Conservation (phyloP, 192 early-diverging fungal species). For the Coemansia sp. region DNA sequence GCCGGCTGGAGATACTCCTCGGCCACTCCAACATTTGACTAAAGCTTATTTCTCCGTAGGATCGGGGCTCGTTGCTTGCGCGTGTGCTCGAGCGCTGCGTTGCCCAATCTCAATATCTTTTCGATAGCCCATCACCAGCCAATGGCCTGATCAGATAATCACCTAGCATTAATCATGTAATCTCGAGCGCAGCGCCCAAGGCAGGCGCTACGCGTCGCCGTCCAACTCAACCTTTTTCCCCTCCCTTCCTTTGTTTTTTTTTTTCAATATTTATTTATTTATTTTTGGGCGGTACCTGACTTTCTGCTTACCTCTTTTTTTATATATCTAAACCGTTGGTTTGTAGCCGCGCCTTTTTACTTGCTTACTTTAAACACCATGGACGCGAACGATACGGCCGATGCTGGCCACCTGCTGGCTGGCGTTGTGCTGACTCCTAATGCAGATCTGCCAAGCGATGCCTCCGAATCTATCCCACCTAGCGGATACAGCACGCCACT, state of each 20-base stretch:
- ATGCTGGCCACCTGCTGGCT: background rate
- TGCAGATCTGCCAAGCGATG: slow-evolving; percentile 18
- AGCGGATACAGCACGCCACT: slow-evolving; percentile 51
- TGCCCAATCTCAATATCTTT: too few relatives aligned
- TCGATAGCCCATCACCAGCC: background rate
- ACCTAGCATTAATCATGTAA: background rate
- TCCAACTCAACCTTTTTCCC: background rate
- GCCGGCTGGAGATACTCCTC: too few relatives aligned
- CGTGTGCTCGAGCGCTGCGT: too few relatives aligned
- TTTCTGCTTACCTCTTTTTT: background rate
- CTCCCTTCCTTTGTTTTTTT: too few relatives aligned
- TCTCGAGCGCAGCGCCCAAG: background rate
- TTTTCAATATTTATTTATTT: background rate
- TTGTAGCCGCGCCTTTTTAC: background rate
- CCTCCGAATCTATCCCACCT: slow-evolving; percentile 43
- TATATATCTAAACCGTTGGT: background rate
- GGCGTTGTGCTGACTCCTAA: background rate
- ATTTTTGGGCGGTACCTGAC: background rate
- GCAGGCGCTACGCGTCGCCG: background rate
- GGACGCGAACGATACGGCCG: background rate
- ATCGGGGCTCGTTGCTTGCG: too few relatives aligned
- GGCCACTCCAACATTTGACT: too few relatives aligned
- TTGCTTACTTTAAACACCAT: background rate
- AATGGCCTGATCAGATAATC: background rate
- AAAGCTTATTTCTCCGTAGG: too few relatives aligned